These are phyloP conservation scores for Ceraceosorus guamensis DNA, from an alignment of 1,284 basidiomycete genomes.

Conservation along the genomic window DNA sequence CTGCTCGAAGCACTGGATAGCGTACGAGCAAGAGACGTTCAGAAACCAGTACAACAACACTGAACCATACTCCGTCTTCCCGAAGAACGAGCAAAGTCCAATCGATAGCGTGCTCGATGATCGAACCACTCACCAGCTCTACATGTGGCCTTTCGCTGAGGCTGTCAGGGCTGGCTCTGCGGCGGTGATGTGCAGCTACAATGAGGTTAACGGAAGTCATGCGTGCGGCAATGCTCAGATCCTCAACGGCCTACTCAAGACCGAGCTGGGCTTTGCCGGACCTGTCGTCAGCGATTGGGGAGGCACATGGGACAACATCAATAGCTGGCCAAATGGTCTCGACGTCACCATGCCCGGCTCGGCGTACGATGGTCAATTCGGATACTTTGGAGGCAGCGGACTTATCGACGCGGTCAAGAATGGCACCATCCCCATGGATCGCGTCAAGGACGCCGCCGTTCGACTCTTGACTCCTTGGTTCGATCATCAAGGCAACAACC, in stretches of 20 bases:
- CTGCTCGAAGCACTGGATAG: not conserved
- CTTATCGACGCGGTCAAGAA: slow-evolving; percentile 64
- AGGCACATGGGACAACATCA: slow-evolving; percentile 33
- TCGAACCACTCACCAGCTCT: slow-evolving; percentile 59
- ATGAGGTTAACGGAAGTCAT: slow-evolving; percentile 62
- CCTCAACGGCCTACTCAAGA: not conserved
- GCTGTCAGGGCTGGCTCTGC: slow-evolving; percentile 52
- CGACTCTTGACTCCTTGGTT: slow-evolving; percentile 45
- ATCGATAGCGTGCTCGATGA: slow-evolving; percentile 66
- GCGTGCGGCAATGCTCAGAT: slow-evolving; percentile 41
- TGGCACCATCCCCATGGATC: slow-evolving; percentile 60
- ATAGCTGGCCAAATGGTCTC: slow-evolving; percentile 58
- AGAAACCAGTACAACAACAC: not conserved
- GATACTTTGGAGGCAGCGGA: slow-evolving; percentile 56
- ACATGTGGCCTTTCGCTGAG: slow-evolving; percentile 51
- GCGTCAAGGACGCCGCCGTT: slow-evolving; percentile 52
- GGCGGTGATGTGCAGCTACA: slow-evolving; percentile 50
- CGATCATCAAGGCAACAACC: slow-evolving; percentile 23
- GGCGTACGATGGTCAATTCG: slow-evolving; percentile 16
- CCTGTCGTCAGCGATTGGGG: slow-evolving; percentile 54
- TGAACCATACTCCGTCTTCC: slow-evolving; percentile 12
- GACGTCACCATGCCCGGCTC: slow-evolving; percentile 55
- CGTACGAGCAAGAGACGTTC: not conserved
- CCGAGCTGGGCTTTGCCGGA: slow-evolving; percentile 69
- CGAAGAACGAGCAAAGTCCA: slow-evolving; percentile 25